Percentiles rank a stretch among this genome's conserved stretches.
These are phyloP conservation scores for Candida koratica DNA, from an alignment of 805 yeast genomes.

Conservation along the genomic window DNA sequence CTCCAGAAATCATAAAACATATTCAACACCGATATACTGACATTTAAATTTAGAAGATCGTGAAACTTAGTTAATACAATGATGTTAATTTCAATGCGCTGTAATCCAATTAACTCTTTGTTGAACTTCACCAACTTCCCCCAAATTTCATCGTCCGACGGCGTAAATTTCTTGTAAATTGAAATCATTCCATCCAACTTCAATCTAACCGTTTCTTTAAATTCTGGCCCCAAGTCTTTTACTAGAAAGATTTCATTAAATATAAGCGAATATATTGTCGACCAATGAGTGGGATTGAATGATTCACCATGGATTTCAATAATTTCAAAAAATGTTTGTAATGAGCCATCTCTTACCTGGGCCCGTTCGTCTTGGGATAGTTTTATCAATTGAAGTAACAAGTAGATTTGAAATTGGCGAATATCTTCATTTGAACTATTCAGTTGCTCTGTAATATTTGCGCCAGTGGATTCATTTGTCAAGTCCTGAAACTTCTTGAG, in stretches of 20 bases:
- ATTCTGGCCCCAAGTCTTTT: slow-evolving; percentile 24
- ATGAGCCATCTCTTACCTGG: slow-evolving; percentile 85
- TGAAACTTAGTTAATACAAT: slow-evolving; percentile 53
- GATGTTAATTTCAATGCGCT: slow-evolving; percentile 47
- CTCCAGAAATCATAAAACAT: slow-evolving; percentile 51
- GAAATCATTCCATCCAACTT: slow-evolving; percentile 64
- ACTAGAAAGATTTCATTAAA: slow-evolving; percentile 33
- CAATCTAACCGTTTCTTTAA: slow-evolving; percentile 60
- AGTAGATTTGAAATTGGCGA: slow-evolving; percentile 33
- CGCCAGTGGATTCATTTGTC: neutral
- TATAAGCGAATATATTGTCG: slow-evolving; percentile 59
- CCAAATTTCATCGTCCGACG: slow-evolving; percentile 46
- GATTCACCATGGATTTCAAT: slow-evolving; percentile 64
- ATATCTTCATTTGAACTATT: slow-evolving; percentile 4
- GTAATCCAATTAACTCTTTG: slow-evolving; percentile 32
- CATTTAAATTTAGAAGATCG: slow-evolving; percentile 37
- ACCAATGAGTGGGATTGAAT: slow-evolving; percentile 59
- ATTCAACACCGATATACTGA: slow-evolving; percentile 13
- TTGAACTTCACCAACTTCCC: slow-evolving; percentile 48
- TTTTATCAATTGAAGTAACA: slow-evolving; percentile 57
- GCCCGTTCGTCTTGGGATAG: slow-evolving; percentile 63
- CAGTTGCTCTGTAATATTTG: neutral
- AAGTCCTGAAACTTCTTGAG: slow-evolving; percentile 19
- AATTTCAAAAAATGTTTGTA: slow-evolving; percentile 83
- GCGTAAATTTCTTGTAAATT: slow-evolving; percentile 48